Evolutionary conservation across 345 rosid genomes (phyloP).

Genomic region (Bruguiera sexangula): DNA sequence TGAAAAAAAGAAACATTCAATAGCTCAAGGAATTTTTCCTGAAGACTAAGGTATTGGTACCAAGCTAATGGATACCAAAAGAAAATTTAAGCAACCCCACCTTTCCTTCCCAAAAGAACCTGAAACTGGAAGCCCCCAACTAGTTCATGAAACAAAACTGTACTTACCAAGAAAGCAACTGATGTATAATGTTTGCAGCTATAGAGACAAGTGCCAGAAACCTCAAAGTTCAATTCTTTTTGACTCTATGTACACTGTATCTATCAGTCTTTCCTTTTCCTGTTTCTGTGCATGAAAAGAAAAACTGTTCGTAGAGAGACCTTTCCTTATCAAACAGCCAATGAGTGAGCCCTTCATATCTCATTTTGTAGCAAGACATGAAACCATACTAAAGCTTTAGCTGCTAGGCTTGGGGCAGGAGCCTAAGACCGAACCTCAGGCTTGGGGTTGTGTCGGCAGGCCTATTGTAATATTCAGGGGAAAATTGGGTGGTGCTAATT

Average conservation of each 20-base stretch:
- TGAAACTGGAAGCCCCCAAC: not conserved
- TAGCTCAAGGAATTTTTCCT: too few species aligned
- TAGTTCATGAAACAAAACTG: slow-evolving; percentile 1
- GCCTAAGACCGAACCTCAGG: slow-evolving; percentile 6
- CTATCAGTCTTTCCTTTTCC: not conserved
- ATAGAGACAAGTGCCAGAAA: not conserved
- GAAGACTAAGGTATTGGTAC: too few species aligned
- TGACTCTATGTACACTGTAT: not conserved
- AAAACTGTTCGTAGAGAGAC: not conserved
- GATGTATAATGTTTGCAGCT: not conserved
- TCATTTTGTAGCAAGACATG: not conserved
- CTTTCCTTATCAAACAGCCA: slow-evolving; percentile 9
- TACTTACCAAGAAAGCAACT: too few species aligned
- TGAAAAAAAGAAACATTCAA: too few species aligned
- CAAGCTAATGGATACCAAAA: not conserved
- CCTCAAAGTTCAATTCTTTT: not conserved
- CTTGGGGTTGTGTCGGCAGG: slow-evolving; percentile 23
- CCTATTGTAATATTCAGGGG: not conserved
- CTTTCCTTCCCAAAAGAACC: not conserved
- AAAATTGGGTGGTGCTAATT: slow-evolving; percentile 12
- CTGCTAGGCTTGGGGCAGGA: slow-evolving; percentile 10
- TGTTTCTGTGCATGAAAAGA: slow-evolving; percentile 9
- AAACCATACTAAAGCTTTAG: not conserved
- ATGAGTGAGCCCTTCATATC: not conserved
- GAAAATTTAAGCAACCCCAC: not conserved